phyloP scores from a whole-genome alignment of 805 yeast genomes.

The Schwanniomyces polymorphus region DNA sequence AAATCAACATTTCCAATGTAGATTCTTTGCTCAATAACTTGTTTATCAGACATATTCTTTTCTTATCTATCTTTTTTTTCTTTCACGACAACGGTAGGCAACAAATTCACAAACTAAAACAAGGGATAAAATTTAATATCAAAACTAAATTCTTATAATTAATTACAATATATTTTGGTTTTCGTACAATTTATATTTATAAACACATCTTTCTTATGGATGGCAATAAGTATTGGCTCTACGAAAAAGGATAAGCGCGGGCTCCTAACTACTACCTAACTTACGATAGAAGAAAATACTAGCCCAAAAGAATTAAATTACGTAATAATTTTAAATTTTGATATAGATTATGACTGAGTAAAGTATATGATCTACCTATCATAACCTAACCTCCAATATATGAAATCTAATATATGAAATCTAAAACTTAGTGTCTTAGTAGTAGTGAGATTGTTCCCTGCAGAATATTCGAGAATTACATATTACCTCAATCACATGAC shows the following conservation, averaged over 20 bases:
- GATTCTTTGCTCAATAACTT: slow-evolving; percentile 44
- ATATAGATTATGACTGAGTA: too few relatives aligned
- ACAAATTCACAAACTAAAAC: background rate
- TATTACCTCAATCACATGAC: background rate
- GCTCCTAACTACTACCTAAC: background rate
- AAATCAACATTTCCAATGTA: slow-evolving; percentile 45
- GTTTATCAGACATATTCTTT: slow-evolving; percentile 18
- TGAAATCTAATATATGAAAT: background rate
- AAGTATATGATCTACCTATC: too few relatives aligned
- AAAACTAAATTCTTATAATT: background rate
- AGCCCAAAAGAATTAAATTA: too few relatives aligned
- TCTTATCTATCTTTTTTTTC: slow-evolving; percentile 1
- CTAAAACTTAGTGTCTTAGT: background rate
- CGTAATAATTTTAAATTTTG: too few relatives aligned
- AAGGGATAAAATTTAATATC: background rate
- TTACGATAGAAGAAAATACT: too few relatives aligned
- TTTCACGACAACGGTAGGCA: background rate
- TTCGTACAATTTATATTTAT: background rate
- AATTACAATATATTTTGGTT: background rate
- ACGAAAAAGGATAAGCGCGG: background rate
- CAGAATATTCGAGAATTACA: background rate
- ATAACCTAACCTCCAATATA: too few relatives aligned
- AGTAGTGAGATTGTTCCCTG: background rate
- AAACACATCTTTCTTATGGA: background rate
- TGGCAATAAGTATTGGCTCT: background rate